Conservation (phyloP, 1,139 yeast genomes). For the Geotrichum macrosporum region DNA sequence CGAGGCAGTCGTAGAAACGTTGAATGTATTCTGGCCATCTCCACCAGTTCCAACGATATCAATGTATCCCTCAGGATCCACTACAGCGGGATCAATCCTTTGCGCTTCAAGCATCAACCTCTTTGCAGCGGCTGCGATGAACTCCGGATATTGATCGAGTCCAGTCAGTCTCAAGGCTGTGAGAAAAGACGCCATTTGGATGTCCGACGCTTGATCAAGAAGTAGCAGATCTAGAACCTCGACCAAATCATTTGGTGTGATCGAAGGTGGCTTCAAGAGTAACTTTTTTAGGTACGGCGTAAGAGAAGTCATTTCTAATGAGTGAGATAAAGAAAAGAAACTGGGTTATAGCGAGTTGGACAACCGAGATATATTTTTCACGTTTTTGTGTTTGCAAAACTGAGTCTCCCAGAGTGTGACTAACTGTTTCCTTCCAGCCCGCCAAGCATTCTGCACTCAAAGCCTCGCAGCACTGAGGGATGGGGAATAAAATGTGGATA, state of each 20-base stretch:
- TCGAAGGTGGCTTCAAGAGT: conserved; percentile 52
- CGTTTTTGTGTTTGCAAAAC: too few relatives aligned
- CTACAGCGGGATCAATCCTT: conserved; percentile 34
- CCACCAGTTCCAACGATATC: conserved; percentile 99
- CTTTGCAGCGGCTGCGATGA: conserved; percentile 80
- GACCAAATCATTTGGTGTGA: conserved; percentile 58
- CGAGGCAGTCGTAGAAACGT: conserved; percentile 92
- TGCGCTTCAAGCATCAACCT: conserved; percentile 51
- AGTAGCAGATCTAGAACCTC: conserved; percentile 59
- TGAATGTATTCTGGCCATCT: conserved; percentile 94
- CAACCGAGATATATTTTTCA: background rate
- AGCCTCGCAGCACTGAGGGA: too few relatives aligned
- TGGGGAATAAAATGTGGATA: too few relatives aligned
- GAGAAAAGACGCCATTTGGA: conserved; percentile 74
- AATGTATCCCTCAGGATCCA: conserved; percentile 54
- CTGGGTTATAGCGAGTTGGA: background rate
- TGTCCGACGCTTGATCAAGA: conserved; percentile 54
- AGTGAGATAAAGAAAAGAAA: background rate
- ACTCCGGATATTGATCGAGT: conserved; percentile 76
- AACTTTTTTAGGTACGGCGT: conserved; percentile 65
- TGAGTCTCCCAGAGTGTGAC: too few relatives aligned
- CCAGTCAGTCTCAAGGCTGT: conserved; percentile 69
- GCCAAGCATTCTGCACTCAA: too few relatives aligned
- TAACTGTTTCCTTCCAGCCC: too few relatives aligned
- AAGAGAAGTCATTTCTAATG: conserved; percentile 30